Conservation (phyloP, 2,329 filamentous ascomycete genomes). For the Diaporthe sp. region DNA sequence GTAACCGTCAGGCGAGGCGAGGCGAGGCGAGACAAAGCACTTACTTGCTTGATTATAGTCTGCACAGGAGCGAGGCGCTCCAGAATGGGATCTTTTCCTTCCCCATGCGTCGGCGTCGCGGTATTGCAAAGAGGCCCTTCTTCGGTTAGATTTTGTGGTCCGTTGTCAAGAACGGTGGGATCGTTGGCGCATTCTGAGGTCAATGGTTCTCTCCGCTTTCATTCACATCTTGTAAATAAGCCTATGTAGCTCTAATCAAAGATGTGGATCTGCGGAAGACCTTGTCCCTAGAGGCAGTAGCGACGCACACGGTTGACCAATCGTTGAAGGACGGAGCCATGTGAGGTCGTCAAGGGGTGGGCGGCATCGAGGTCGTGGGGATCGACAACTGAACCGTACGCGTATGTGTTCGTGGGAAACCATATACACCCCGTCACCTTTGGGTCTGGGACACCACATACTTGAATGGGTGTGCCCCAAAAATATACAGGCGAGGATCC, state of each 20-base stretch:
- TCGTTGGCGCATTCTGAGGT: not conserved
- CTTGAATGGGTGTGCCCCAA: not conserved
- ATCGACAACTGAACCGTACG: too few relatives aligned
- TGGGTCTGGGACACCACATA: not conserved
- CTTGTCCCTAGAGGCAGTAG: too few relatives aligned
- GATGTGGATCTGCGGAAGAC: not conserved
- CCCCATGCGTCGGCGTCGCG: not conserved
- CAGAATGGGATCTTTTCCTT: not conserved
- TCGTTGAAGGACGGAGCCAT: rapidly evolving
- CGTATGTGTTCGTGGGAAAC: too few relatives aligned
- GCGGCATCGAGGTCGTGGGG: not conserved
- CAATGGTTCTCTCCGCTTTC: not conserved
- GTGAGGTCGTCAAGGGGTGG: not conserved
- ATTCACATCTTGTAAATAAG: not conserved
- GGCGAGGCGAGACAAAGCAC: too few relatives aligned
- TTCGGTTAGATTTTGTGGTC: not conserved
- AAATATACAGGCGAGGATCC: not conserved
- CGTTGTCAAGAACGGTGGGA: not conserved
- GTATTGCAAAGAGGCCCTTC: not conserved
- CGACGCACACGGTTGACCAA: not conserved
- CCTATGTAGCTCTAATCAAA: not conserved
- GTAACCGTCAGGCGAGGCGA: not conserved
- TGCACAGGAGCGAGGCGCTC: not conserved
- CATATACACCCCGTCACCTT: too few relatives aligned
- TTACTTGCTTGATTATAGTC: not conserved